These are phyloP conservation scores for Phytopythium delawarense DNA, from an alignment of 352 stramenopile genomes.

Conservation along the genomic window DNA sequence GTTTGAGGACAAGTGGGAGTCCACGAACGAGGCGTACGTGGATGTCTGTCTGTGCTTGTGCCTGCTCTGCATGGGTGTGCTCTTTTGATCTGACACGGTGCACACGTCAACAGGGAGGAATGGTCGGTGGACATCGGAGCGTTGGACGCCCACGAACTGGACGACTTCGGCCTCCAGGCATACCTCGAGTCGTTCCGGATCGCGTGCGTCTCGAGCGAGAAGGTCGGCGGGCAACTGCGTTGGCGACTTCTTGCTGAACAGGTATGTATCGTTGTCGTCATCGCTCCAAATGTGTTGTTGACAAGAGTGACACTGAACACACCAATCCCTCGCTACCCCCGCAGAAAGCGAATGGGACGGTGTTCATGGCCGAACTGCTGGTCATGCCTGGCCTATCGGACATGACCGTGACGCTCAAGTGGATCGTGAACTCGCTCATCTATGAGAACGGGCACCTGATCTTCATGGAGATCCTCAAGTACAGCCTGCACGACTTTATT, in stretches of 20 bases:
- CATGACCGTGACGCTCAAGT: slow-evolving; percentile 84
- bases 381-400: slow-evolving; percentile 74
- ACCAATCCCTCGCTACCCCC: slow-evolving; percentile 6
- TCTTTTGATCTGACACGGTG: not conserved
- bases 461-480: slow-evolving; percentile 82
- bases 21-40: slow-evolving; percentile 71
- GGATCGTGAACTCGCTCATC: slow-evolving; percentile 83
- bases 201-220: slow-evolving; percentile 62
- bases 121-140: slow-evolving; percentile 57
- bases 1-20: slow-evolving; percentile 78
- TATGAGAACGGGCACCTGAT: slow-evolving; percentile 82
- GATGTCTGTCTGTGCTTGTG: not conserved
- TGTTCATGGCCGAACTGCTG: slow-evolving; percentile 81
- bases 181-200: slow-evolving; percentile 68
- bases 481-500: slow-evolving; percentile 62
- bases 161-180: slow-evolving; percentile 45
- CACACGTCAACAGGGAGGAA: slow-evolving; percentile 46
- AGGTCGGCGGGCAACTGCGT: slow-evolving; percentile 75
- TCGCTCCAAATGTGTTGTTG: not conserved
- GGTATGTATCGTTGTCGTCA: slow-evolving; percentile 22
- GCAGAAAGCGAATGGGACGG: slow-evolving; percentile 65
- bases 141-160: slow-evolving; percentile 43
- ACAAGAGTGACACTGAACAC: not conserved
- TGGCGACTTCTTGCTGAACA: slow-evolving; percentile 78
- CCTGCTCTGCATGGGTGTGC: not conserved